phyloP scores from a whole-genome alignment of 345 rosid species.

The Lagerstroemia speciosa region DNA sequence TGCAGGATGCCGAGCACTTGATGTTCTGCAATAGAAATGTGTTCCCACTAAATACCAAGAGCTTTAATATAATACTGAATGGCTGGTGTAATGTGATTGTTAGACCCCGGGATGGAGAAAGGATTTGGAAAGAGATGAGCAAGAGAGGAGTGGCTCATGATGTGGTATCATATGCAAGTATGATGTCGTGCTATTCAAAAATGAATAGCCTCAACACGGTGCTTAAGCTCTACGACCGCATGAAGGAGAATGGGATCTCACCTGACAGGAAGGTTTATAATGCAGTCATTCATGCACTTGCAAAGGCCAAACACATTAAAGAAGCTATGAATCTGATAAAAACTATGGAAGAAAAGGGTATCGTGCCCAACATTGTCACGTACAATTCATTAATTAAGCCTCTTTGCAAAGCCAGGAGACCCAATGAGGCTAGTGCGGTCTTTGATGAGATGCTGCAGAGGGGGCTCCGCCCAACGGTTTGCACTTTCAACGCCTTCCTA shows the following conservation, averaged over 20 bases:
- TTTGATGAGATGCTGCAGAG: conserved; percentile 62
- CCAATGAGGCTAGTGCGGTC: conserved; percentile 48
- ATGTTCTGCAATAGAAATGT: conserved; percentile 59
- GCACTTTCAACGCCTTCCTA: conserved; percentile 73
- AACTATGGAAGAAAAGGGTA: conserved; percentile 68
- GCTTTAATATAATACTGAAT: conserved; percentile 72
- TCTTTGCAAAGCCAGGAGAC: conserved; percentile 51
- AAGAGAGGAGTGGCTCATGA: conserved; percentile 51
- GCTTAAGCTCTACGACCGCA: conserved; percentile 50
- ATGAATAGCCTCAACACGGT: conserved; percentile 56
- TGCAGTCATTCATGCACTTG: conserved; percentile 72
- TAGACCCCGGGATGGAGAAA: conserved; percentile 64
- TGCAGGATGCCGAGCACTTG: conserved; percentile 87
- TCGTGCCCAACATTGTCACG: conserved; percentile 52
- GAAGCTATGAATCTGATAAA: conserved; percentile 59
- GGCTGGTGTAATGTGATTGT: conserved; percentile 86
- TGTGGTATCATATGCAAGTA: conserved; percentile 61
- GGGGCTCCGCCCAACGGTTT: conserved; percentile 45
- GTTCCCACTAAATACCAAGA: conserved; percentile 65
- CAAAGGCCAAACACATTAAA: conserved; percentile 58
- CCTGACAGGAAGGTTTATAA: conserved; percentile 85
- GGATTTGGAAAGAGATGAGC: conserved; percentile 85
- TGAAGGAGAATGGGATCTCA: conserved; percentile 49
- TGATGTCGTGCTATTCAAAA: conserved; percentile 80
- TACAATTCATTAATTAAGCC: conserved; percentile 83